Conservation (phyloP, 768 basidiomycete species). For the Termitomyces sp. region DNA sequence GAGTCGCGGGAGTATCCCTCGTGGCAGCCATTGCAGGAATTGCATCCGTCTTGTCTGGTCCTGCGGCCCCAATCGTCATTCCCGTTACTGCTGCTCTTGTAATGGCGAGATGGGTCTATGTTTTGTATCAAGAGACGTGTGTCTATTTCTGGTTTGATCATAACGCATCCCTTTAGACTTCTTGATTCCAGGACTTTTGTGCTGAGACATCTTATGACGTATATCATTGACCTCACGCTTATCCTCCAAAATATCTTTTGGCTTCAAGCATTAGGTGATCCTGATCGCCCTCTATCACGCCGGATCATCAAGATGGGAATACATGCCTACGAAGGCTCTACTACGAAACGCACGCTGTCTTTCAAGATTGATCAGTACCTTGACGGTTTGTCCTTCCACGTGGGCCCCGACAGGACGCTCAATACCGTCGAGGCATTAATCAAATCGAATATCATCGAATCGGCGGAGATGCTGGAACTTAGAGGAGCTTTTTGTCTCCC, state of each 20-base stretch:
- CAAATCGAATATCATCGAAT: background rate
- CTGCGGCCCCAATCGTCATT: conserved; percentile 16
- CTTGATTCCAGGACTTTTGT: too few species aligned
- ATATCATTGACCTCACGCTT: conserved; percentile 17
- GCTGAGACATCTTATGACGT: conserved; percentile 15
- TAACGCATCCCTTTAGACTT: too few species aligned
- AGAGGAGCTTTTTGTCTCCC: background rate
- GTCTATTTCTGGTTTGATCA: background rate
- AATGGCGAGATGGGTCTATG: conserved; percentile 15
- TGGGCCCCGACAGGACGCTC: conserved; percentile 12
- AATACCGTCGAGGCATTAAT: conserved; percentile 1
- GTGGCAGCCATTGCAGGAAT: conserved; percentile 13
- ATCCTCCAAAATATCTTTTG: conserved; percentile 18
- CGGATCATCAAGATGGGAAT: conserved; percentile 11
- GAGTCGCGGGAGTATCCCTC: conserved; percentile 8
- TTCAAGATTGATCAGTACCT: conserved; percentile 12
- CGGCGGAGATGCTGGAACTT: background rate
- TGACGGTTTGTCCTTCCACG: background rate
- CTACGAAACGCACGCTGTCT: conserved; percentile 6
- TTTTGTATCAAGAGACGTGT: conserved; percentile 18
- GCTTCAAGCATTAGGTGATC: conserved; percentile 6
- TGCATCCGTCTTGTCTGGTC: conserved; percentile 9
- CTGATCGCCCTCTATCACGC: conserved; percentile 6
- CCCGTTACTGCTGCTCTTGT: conserved; percentile 16
- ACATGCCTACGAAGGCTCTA: conserved; percentile 7